These are phyloP conservation scores for Candida glaebosa DNA, from an alignment of 805 yeast genomes.

Conservation along the genomic window DNA sequence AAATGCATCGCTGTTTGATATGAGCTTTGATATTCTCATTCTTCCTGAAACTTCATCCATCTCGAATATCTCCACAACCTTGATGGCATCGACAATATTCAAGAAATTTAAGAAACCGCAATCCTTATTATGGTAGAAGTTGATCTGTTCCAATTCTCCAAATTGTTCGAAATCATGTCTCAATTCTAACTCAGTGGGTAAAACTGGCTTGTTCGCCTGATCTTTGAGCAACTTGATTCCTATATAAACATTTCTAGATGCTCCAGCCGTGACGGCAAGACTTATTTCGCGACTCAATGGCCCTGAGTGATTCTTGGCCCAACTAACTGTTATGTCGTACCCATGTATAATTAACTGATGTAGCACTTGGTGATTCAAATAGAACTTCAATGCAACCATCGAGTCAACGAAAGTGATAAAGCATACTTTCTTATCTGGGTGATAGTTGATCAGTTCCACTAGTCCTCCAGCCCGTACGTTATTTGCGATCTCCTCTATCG, in stretches of 20 bases:
- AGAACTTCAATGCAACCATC: conserved; percentile 62
- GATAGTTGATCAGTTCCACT: conserved; percentile 53
- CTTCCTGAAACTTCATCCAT: conserved; percentile 43
- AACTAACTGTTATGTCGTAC: conserved; percentile 59
- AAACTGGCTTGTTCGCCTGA: conserved; percentile 11
- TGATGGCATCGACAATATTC: conserved; percentile 61
- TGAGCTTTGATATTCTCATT: conserved; percentile 56
- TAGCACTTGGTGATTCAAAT: conserved; percentile 50
- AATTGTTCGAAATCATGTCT: conserved; percentile 58
- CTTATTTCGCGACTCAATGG: conserved; percentile 54
- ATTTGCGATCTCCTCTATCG: conserved; percentile 72
- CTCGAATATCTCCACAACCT: conserved; percentile 57
- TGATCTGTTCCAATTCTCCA: conserved; percentile 76
- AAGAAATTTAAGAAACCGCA: conserved; percentile 76
- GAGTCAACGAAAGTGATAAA: conserved; percentile 69
- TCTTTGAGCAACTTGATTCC: conserved; percentile 46
- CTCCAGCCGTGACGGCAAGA: conserved; percentile 67
- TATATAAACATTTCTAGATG: conserved; percentile 73
- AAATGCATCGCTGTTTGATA: conserved; percentile 34
- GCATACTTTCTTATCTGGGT: conserved; percentile 55
- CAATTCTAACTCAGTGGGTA: conserved; percentile 45
- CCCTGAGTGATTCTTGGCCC: conserved; percentile 69
- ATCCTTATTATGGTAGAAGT: conserved; percentile 62
- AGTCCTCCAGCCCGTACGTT: conserved; percentile 73
- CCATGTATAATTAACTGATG: conserved; percentile 63